These are phyloP conservation scores for Abelmoschus esculentus DNA, from an alignment of 345 rosid species.

Conservation along the genomic window DNA sequence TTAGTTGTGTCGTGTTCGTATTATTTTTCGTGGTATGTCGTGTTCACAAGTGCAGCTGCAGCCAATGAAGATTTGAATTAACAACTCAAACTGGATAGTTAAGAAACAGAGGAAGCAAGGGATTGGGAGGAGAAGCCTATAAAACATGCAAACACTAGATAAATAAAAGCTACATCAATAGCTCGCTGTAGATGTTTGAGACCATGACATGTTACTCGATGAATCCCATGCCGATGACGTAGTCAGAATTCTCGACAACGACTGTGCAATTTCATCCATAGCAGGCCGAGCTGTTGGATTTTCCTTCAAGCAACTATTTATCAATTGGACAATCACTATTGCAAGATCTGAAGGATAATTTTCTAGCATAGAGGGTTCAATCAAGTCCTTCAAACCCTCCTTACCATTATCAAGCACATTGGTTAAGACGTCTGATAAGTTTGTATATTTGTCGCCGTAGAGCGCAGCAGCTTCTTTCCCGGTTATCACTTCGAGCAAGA, in stretches of 20 bases:
- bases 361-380: slow-evolving; percentile 39
- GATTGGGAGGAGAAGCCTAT: neutral
- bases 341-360: slow-evolving; percentile 38
- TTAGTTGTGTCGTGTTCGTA: neutral
- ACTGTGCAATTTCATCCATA: slow-evolving; percentile 49
- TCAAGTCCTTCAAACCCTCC: slow-evolving; percentile 20
- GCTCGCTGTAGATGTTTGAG: neutral
- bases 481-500: slow-evolving; percentile 51
- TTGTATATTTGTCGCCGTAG: slow-evolving; percentile 20
- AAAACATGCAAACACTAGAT: neutral
- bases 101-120: neutral
- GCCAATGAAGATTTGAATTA: neutral
- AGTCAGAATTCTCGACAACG: slow-evolving; percentile 43
- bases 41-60: neutral
- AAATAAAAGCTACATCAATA: neutral
- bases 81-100: neutral
- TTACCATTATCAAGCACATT: slow-evolving; percentile 19
- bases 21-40: neutral
- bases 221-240: slow-evolving; percentile 32
- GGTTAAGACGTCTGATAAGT: slow-evolving; percentile 21
- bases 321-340: slow-evolving; percentile 31
- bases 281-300: slow-evolving; percentile 57
- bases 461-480: slow-evolving; percentile 51
- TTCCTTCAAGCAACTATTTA: slow-evolving; percentile 46
- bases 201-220: slow-evolving; percentile 13